Base-by-base conservation (phyloP, 768 basidiomycete species). In the Tubosaeta sp. region DNA sequence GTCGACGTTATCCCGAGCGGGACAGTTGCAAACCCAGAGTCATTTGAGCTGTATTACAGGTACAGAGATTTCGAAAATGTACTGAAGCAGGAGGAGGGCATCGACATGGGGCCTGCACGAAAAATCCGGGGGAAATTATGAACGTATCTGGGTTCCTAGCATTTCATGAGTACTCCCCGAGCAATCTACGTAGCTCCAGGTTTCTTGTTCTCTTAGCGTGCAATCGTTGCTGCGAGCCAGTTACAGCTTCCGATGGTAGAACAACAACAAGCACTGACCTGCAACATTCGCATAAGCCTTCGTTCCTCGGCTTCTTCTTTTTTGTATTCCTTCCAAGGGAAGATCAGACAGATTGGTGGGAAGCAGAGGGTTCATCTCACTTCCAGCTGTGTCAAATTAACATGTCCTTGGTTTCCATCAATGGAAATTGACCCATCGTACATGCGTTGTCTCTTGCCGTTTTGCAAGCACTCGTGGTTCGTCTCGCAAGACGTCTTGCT, bases 1-100 rank as follows among this genome's bases (percentile, higher is more conserved):
- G 72, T 74, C 11, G 73, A 79, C 52, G 56, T 86, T 39, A 74
- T 80, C 58, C 85, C 86, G 4, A 88, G 85, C 55, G 86, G 86
- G 17, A 88, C 86, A 2, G 85, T 88, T 17, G 83, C 84, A 7
- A 88, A 88, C 60, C 86, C 86, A 0, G 83, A 84, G 48, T 79
- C 81, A 0, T 72, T 87, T 42, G 65, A 83, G 51, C 65, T 81
- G 14, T 88, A 86, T 57, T 83, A 86, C 66, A 81, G 78, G 64
- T 85, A 77, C 59, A 73, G 76, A 25, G 74, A 84, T 45, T 70
- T 84, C 33, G 79, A 81, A 49, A 50, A 53, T 0, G 26, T 48
- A 38, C 49, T 65, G 58, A 58, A 46, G 26, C 52, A 60, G 16
- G 63, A 64, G 31, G 59, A 52, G 37, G 57, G 48, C 7, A n/a